Evolutionary conservation across 2,329 filamentous ascomycete species (phyloP), one percentile per base, ranked within the genome.

Genomic region (Didymella pinodella): DNA sequence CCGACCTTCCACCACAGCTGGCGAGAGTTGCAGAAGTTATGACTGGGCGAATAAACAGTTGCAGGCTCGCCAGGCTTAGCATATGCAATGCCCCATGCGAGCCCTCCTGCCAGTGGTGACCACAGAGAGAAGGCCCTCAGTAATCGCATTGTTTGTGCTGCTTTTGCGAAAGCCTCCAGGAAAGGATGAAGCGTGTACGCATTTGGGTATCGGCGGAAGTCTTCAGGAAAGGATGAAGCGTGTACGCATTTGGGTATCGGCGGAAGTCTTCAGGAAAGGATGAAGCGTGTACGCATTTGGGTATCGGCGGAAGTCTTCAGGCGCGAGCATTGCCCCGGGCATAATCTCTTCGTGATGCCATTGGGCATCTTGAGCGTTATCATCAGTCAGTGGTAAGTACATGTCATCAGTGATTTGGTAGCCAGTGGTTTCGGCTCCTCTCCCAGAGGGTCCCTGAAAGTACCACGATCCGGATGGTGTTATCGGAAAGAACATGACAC

Each of bases 131-230:
- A 50, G 2, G 61, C 28, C 46, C 46, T 59, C 12, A 69, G 41
- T 11, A 28, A 20, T 2, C 45, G 47, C 65, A 68, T 68, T 11
- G 49, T 41, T 20, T 53, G n/a, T 12, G 59, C 61, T 26, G 64
- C 64, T 40, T 65, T 64, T 16, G 65, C 62, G 45, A 69, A 68
- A 2, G 28, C 41, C 12, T 48, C 29, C 11, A 69, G 57, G 26
- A 68, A 65, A 32, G 18, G 31, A 36, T 32, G 44, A 7, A 32
- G 20, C 16, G 11, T 32, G 44, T 32, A 28, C 44, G 32, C 14
- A 20, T 22, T 32, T 32, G 25, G 28, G 28, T 12, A 14, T 12
- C 28, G 16, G 28, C 44, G 28, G 31, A 32, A 32, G 14, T 12
- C 31, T 32, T 32, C 31, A 16, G 31, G 31, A n/a, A n/a, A n/a